Evolutionary conservation across 2,329 filamentous ascomycete species (phyloP).

Genomic region (Thelonectria blattea): DNA sequence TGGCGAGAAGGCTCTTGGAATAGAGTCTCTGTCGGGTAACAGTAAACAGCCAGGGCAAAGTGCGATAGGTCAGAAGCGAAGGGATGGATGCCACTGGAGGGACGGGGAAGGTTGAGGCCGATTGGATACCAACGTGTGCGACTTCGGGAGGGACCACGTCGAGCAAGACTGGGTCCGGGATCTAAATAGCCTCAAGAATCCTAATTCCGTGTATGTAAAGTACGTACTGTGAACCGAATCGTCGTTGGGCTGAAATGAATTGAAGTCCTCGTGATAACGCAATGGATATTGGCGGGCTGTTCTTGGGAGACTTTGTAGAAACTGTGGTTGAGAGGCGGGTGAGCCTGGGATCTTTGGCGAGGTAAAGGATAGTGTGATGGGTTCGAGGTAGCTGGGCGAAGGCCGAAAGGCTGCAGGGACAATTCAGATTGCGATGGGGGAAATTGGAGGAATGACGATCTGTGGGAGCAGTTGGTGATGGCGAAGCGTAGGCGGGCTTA

Average conservation of each 20-base stretch:
- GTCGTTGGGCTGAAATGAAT: neutral
- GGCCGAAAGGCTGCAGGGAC: neutral
- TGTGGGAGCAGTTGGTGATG: neutral
- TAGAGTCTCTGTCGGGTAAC: neutral
- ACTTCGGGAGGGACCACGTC: conserved; percentile 28
- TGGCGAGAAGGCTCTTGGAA: conserved; percentile 8
- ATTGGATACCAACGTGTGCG: conserved; percentile 23
- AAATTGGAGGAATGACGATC: neutral
- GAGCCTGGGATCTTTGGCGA: neutral
- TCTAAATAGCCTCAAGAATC: conserved; percentile 12
- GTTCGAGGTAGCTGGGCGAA: neutral
- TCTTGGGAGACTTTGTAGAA: neutral
- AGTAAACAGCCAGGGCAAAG: conserved; percentile 22
- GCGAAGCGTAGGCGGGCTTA: neutral
- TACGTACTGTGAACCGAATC: neutral
- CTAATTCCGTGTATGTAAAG: conserved; percentile 13
- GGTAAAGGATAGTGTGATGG: neutral
- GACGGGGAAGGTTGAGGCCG: neutral
- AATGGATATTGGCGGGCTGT: neutral
- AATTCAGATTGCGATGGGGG: neutral
- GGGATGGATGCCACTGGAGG: conserved; percentile 11
- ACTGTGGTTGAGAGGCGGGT: neutral
- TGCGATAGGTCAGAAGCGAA: conserved; percentile 21
- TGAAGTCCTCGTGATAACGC: neutral
- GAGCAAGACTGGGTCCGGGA: conserved; percentile 18